Base-by-base conservation (phyloP, 345 rosid genomes). In the Stellera chamaejasme region DNA sequence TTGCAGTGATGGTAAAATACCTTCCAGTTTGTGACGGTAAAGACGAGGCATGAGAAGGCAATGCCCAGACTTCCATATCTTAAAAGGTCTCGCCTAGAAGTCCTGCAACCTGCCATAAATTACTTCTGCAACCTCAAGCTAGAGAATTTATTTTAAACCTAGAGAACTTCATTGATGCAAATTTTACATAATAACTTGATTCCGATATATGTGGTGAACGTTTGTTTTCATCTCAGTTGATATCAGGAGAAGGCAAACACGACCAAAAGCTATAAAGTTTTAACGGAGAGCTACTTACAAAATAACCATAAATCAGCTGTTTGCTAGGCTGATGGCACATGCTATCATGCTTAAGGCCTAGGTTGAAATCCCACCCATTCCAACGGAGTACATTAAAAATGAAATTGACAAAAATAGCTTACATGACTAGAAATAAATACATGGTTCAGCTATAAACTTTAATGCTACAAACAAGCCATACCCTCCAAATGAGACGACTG, bases 31-130 rank as follows among this genome's bases (percentile, higher is more conserved):
- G 79, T 54, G 66, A 73, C 39, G 11, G 80, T 54, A 13, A 76
- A 88, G 77, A 59, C 62, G 48, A 86, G 75, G 74, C 96, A 92
- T 61, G 87, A 84, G 15, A 88, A 52, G 54, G 93, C 68, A 69
- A 92, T 54, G 8, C 87, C 98, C 67, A 88, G 77, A 72, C 95
- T 88, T 75, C 85, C 96, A 14, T 84, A 88, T 77, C 90, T 83
- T 69, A 92, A 28, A 64, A 92, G 52, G 51, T 92, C 82, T 62
- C 95, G 82, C 67, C 96, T 80, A 66, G 93, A 80, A 71, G 23
- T 83, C 90, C 90, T 82, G 93, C 75, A 84, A 85, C 93, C 96
- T 92, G 96, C 77, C 78, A 84, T 58, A 75, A 77, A 81, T 88
- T 77, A 79, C 75, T n/a, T n/a, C 90, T 82, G 93, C 75, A 19